Conservation (phyloP, 2,329 filamentous ascomycete species). For the Cytospora piceae region DNA sequence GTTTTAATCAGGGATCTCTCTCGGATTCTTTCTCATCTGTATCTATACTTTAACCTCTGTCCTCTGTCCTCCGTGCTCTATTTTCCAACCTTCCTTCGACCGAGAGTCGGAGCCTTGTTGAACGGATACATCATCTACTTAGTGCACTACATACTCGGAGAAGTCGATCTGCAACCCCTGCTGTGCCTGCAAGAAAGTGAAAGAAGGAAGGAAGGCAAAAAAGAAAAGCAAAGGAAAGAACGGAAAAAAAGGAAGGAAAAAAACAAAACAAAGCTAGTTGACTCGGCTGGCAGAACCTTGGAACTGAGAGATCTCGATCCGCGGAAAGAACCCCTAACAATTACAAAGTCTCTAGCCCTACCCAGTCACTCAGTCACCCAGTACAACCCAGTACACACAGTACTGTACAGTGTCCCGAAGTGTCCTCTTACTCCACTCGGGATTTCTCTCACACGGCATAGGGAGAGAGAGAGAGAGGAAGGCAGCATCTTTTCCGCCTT, state of each 20-base stretch:
- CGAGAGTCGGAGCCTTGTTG: not conserved
- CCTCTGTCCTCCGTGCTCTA: not conserved
- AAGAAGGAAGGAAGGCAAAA: not conserved
- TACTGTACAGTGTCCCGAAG: not conserved
- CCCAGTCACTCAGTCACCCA: not conserved
- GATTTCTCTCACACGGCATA: not conserved
- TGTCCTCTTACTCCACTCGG: not conserved
- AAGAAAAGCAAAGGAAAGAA: not conserved
- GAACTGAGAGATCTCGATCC: constrained; percentile 1
- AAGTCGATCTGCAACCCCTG: not conserved
- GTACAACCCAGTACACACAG: not conserved
- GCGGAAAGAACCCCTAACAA: not conserved
- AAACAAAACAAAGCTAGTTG: not conserved
- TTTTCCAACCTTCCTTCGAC: not conserved
- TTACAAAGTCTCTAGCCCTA: not conserved
- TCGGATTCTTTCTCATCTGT: not conserved
- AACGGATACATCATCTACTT: not conserved
- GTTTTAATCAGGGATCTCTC: not conserved
- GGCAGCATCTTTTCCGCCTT: not conserved
- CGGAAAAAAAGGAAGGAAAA: not conserved
- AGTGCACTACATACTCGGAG: not conserved
- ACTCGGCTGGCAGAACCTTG: constrained; percentile 5
- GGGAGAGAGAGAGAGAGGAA: not conserved
- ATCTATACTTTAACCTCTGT: not conserved
- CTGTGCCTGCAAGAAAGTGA: not conserved